Evolutionary conservation across 768 basidiomycete genomes (phyloP).

Genomic region (Tubosaeta sp.): DNA sequence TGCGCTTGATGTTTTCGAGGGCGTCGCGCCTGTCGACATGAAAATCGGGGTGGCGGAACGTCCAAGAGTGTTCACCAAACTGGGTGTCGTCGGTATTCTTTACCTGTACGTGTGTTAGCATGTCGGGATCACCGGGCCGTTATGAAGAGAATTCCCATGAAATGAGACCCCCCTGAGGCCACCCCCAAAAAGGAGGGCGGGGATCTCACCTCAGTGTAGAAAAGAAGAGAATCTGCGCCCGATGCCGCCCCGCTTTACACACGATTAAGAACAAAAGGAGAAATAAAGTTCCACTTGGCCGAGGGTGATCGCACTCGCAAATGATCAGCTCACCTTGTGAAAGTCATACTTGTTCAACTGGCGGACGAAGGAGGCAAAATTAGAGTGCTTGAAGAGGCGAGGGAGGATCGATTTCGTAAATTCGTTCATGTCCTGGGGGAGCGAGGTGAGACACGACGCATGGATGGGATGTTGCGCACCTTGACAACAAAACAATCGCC

Average conservation of each 20-base stretch:
- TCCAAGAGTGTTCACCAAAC: constrained; percentile 58
- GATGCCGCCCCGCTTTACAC: constrained; percentile 14
- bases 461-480: constrained; percentile 22
- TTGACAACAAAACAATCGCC: constrained; percentile 93
- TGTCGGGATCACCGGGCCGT: constrained; percentile 4
- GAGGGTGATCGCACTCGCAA: neutral
- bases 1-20: constrained; percentile 65
- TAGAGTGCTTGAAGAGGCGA: constrained; percentile 92
- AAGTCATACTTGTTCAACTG: constrained; percentile 97
- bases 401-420: constrained; percentile 90
- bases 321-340: constrained; percentile 60
- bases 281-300: neutral
- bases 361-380: constrained; percentile 88
- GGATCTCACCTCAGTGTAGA: constrained; percentile 5
- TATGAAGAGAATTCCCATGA: neutral
- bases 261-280: constrained; percentile 14
- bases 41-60: constrained; percentile 51
- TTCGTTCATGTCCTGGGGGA: constrained; percentile 80
- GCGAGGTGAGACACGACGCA: constrained; percentile 8
- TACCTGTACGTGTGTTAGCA: constrained; percentile 37
- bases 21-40: constrained; percentile 49
- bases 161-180: constrained; percentile 8
- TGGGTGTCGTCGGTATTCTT: constrained; percentile 83
- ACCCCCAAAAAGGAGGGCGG: constrained; percentile 8
- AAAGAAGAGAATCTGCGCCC: constrained; percentile 12